These are phyloP conservation scores for Citrus unshiu DNA, from an alignment of 345 rosid species.

Conservation along the genomic window DNA sequence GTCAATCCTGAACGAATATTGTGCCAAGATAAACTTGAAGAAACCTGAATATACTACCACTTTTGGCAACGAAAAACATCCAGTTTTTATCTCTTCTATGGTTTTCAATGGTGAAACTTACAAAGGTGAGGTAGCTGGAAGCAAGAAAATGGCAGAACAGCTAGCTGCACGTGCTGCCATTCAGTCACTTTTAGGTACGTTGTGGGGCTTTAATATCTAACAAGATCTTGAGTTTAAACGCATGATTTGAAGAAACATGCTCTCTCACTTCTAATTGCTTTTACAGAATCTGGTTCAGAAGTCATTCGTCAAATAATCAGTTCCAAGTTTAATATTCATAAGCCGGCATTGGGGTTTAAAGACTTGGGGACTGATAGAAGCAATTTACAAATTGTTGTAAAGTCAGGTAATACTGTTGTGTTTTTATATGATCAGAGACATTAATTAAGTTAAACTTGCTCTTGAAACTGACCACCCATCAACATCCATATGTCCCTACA, in stretches of 20 bases:
- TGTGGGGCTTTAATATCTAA: not conserved
- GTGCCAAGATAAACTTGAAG: not conserved
- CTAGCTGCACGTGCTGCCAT: constrained; percentile 16
- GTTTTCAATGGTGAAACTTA: constrained; percentile 16
- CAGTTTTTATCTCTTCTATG: constrained; percentile 12
- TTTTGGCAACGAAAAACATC: not conserved
- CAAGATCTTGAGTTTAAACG: not conserved
- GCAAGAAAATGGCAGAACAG: constrained; percentile 28
- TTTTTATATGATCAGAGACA: not conserved
- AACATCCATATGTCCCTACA: not conserved
- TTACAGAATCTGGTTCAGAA: constrained; percentile 19
- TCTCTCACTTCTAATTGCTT: not conserved
- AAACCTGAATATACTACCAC: constrained; percentile 13
- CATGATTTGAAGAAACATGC: no score
- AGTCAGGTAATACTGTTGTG: not conserved
- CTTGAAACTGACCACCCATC: not conserved
- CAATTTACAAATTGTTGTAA: not conserved
- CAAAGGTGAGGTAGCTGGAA: constrained; percentile 7
- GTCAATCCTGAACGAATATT: constrained; percentile 23
- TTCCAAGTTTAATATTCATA: constrained; percentile 10
- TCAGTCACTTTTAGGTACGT: constrained; percentile 22
- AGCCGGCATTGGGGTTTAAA: not conserved
- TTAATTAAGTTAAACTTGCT: not conserved
- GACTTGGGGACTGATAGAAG: not conserved
- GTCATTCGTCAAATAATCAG: constrained; percentile 20